Evolutionary conservation across 225 moss, liverwort and hornwort genomes (phyloP).

Genomic region (Marchantia polymorpha): DNA sequence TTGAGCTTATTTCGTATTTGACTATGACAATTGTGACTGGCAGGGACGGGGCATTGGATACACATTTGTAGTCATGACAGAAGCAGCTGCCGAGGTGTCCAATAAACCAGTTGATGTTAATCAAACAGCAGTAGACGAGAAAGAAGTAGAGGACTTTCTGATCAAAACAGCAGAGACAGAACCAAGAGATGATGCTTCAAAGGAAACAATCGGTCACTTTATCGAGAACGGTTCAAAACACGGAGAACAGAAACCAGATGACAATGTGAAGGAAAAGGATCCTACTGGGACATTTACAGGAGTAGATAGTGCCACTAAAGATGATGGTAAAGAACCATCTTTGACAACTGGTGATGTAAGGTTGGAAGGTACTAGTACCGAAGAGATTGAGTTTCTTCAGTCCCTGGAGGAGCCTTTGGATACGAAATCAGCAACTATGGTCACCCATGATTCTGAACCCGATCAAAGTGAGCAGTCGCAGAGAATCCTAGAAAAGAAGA

Average conservation of each 20-base stretch:
- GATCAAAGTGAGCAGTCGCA: neutral
- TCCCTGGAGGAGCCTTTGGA: neutral
- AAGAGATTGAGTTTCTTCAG: neutral
- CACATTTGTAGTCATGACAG: conserved; percentile 2
- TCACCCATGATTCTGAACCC: neutral
- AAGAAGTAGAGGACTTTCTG: neutral
- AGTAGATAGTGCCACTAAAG: neutral
- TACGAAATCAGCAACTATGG: neutral
- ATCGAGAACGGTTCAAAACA: neutral
- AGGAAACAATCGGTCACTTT: neutral
- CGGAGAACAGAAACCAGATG: neutral
- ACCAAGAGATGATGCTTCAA: neutral
- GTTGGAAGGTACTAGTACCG: neutral
- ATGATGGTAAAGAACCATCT: neutral
- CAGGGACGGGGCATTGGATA: neutral
- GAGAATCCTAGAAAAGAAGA: neutral
- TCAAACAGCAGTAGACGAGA: neutral
- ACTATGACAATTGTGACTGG: neutral
- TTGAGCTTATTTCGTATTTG: neutral
- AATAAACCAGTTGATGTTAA: neutral
- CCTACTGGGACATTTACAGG: neutral
- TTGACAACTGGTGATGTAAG: neutral
- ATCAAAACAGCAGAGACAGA: neutral
- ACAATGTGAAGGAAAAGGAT: neutral
- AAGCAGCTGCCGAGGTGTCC: neutral